A percentile compares a stretch with the other conserved stretches of the same genome.
Evolutionary conservation across 2,329 filamentous ascomycete genomes (phyloP).

Genomic region (Fusarium sacchari): DNA sequence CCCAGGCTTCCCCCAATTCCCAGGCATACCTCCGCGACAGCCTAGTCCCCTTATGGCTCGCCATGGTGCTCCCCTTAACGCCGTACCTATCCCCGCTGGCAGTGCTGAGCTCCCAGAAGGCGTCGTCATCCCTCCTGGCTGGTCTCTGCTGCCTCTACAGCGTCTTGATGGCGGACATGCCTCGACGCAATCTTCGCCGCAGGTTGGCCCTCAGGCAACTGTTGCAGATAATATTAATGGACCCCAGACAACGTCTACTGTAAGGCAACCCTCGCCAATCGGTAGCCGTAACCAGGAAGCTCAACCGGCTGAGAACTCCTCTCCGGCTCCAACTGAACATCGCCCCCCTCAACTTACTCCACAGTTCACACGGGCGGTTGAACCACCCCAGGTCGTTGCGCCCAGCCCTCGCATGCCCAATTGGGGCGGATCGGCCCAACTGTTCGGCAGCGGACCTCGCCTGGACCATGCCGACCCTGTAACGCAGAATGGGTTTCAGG

Average conservation of each 20-base stretch:
- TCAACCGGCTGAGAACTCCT: conserved; percentile 1
- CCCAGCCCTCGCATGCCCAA: conserved; percentile 60
- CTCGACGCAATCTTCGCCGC: conserved; percentile 40
- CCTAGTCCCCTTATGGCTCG: conserved; percentile 57
- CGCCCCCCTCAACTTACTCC: conserved; percentile 20
- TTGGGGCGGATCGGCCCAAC: conserved; percentile 62
- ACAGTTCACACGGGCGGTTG: conserved; percentile 28
- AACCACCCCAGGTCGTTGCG: conserved; percentile 53
- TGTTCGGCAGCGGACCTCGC: conserved; percentile 53
- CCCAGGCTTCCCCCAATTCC: conserved; percentile 34
- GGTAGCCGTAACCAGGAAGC: conserved; percentile 29
- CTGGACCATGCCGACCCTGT: conserved; percentile 37
- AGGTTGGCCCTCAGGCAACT: conserved; percentile 32
- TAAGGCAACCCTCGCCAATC: conserved; percentile 25
- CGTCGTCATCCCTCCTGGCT: conserved; percentile 71
- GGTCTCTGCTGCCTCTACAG: conserved; percentile 71
- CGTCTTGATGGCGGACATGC: conserved; percentile 55
- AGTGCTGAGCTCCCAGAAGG: conserved; percentile 71
- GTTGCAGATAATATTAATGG: conserved; percentile 24
- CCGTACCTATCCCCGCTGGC: conserved; percentile 66
- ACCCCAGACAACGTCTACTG: conserved; percentile 14
- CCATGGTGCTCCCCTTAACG: conserved; percentile 57
- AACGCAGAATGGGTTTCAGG: conserved; percentile 20
- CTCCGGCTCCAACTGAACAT: conserved; percentile 14
- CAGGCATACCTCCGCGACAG: conserved; percentile 48